phyloP scores from a whole-genome alignment of 2,329 filamentous ascomycete species.

The Chaetomium globosum region DNA sequence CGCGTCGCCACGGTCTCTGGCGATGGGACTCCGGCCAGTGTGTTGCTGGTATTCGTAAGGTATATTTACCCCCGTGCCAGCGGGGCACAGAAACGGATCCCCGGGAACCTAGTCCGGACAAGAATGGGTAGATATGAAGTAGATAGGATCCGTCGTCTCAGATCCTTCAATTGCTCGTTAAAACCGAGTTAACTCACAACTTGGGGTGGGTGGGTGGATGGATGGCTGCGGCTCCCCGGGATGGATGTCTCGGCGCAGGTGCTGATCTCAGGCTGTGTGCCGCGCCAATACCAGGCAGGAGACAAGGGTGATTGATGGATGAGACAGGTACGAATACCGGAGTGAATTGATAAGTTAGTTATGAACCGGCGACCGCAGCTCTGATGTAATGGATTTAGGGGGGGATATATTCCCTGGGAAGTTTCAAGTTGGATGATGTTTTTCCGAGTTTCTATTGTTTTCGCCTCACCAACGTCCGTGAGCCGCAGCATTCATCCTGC shows the following conservation, averaged over 20 bases:
- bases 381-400: not conserved
- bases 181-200: too few species aligned
- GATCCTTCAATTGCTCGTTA: too few species aligned
- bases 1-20: not conserved
- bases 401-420: too few species aligned
- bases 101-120: not conserved
- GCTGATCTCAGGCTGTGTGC: not conserved
- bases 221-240: not conserved
- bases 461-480: too few species aligned
- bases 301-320: too few species aligned
- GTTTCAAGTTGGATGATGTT: too few species aligned
- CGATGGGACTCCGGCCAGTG: not conserved
- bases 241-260: not conserved
- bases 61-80: not conserved
- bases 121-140: not conserved
- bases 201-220: not conserved
- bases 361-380: not conserved
- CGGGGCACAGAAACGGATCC: not conserved
- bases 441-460: too few species aligned
- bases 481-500: too few species aligned
- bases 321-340: too few species aligned
- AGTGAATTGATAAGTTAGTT: not conserved
- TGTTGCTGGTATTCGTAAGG: not conserved
- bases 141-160: not conserved
- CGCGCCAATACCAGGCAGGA: not conserved